These are phyloP conservation scores for Plectranthus barbatus DNA, from an alignment of 257 asterid species.

Conservation along the genomic window DNA sequence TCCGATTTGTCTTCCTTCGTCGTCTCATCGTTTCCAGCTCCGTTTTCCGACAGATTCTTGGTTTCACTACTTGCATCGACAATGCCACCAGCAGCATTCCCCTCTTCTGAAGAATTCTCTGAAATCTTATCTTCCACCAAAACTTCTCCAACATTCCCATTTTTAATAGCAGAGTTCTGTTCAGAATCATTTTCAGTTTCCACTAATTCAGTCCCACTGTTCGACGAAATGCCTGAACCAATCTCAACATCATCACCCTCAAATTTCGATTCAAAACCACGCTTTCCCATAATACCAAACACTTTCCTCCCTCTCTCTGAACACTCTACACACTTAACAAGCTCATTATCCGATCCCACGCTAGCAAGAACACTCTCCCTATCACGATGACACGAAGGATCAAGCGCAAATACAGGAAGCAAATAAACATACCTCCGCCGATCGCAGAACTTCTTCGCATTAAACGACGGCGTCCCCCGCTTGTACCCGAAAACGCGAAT, in stretches of 20 bases:
- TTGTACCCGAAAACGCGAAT: conserved; percentile 73
- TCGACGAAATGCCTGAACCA: conserved; percentile 31
- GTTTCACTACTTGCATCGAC: conserved; percentile 8
- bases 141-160: conserved; percentile 7
- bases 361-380: conserved; percentile 88
- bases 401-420: conserved; percentile 84
- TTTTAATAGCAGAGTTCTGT: neutral
- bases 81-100: conserved; percentile 1
- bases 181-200: conserved; percentile 8
- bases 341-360: conserved; percentile 63
- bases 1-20: too few species aligned
- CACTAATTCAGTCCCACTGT: conserved; percentile 13
- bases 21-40: too few species aligned
- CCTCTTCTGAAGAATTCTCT: conserved; percentile 12
- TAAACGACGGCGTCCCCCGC: conserved; percentile 64
- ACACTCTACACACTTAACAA: conserved; percentile 75
- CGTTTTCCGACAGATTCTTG: neutral
- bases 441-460: conserved; percentile 92
- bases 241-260: conserved; percentile 6
- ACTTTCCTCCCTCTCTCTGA: conserved; percentile 91
- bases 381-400: conserved; percentile 72
- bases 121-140: conserved; percentile 1
- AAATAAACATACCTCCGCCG: conserved; percentile 81
- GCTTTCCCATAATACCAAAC: conserved; percentile 63
- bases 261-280: conserved; percentile 23